A percentile compares a stretch with the other conserved stretches of the same genome.
Evolutionary conservation across 129 eudicot genomes (phyloP).

Genomic region (Flaveria linearis): DNA sequence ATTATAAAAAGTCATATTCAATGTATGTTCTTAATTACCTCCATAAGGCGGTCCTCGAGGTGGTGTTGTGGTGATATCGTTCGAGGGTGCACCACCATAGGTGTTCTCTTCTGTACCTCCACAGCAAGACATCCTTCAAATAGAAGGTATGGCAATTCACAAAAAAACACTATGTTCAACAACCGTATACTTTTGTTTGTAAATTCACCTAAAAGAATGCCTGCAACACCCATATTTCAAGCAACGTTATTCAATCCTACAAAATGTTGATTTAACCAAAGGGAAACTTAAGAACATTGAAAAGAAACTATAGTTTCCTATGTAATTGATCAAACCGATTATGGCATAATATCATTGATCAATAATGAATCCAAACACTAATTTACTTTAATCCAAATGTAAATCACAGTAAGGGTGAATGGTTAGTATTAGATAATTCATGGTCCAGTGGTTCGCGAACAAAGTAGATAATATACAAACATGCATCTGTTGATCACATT

Average conservation of each 20-base stretch:
- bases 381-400: too few species aligned
- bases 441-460: too few species aligned
- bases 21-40: conserved; percentile 35
- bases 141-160: conserved; percentile 26
- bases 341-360: not conserved
- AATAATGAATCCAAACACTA: too few species aligned
- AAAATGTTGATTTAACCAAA: conserved; percentile 19
- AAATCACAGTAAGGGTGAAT: too few species aligned
- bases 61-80: conserved; percentile 58
- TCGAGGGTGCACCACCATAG: conserved; percentile 57
- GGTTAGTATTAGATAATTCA: too few species aligned
- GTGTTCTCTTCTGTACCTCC: conserved; percentile 86
- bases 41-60: conserved; percentile 49
- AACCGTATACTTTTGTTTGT: conserved; percentile 25
- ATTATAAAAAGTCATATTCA: conserved; percentile 4
- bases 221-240: conserved; percentile 26
- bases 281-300: not conserved
- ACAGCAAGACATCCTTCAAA: conserved; percentile 77
- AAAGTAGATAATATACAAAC: too few species aligned
- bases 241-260: conserved; percentile 1
- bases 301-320: not conserved
- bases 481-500: too few species aligned
- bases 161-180: conserved; percentile 2
- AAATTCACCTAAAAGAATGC: conserved; percentile 13
- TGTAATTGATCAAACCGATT: conserved; percentile 5